phyloP scores from a whole-genome alignment of 768 basidiomycete genomes.

The Tricholoma saponaceum region DNA sequence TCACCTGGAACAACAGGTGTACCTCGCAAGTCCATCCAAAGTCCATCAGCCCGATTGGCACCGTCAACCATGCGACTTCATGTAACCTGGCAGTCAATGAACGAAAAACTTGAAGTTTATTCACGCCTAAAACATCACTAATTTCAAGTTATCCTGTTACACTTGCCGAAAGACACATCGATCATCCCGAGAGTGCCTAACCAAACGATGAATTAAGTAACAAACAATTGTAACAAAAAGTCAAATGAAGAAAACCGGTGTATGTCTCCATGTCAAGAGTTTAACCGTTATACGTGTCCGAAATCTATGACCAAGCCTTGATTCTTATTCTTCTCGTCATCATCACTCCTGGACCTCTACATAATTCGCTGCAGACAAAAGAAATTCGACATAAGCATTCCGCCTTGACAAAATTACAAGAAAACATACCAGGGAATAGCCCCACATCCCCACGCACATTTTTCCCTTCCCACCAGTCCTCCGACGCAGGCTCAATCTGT shows the following conservation, averaged over 20 bases:
- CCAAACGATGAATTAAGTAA: no score
- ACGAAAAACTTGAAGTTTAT: no score
- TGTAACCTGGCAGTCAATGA: no score
- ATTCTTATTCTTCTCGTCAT: not conserved
- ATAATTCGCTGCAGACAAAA: conserved; percentile 24
- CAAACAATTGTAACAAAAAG: no score
- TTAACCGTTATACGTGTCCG: not conserved
- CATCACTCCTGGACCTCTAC: conserved; percentile 28
- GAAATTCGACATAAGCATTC: not conserved
- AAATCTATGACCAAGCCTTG: not conserved
- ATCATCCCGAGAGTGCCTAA: no score
- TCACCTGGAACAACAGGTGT: no score
- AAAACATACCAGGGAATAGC: conserved; percentile 67
- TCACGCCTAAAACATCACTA: no score
- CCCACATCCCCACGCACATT: conserved; percentile 53
- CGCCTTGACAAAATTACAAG: not conserved
- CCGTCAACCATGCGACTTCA: no score
- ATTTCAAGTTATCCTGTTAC: no score
- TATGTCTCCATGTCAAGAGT: not conserved
- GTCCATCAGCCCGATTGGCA: no score
- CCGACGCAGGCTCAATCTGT: conserved; percentile 74
- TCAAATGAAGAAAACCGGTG: not conserved
- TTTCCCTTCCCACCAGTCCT: conserved; percentile 88
- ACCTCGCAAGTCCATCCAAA: no score
- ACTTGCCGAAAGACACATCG: no score